Percentiles rank a stretch among this genome's conserved stretches.
These are phyloP conservation scores for Pseudognaphalium luteoalbum DNA, from an alignment of 129 eudicot species.

Conservation along the genomic window DNA sequence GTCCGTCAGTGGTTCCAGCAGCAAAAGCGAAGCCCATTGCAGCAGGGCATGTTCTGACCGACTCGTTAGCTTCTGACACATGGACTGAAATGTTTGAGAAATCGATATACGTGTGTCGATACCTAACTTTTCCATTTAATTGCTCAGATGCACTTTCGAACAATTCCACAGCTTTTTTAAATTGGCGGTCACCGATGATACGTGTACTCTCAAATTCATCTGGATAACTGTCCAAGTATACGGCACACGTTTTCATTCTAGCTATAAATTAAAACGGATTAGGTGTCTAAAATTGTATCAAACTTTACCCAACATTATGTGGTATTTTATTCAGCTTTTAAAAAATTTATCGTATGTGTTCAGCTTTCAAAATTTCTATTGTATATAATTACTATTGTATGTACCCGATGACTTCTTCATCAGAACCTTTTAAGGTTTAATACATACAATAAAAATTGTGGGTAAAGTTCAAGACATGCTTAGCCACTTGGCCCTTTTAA, in stretches of 20 bases:
- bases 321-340: background rate
- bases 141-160: conserved; percentile 47
- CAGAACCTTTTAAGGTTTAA: background rate
- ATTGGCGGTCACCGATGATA: conserved; percentile 57
- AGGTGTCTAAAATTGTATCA: background rate
- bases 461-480: background rate
- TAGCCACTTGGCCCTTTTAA: background rate
- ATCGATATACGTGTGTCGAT: conserved; percentile 46
- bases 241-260: background rate
- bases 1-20: conserved; percentile 72
- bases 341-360: background rate
- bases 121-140: conserved; percentile 42
- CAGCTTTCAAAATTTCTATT: background rate
- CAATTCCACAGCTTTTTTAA: conserved; percentile 44
- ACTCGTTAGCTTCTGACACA: conserved; percentile 24
- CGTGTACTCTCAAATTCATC: conserved; percentile 66
- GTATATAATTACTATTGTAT: no score
- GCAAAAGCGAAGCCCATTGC: conserved; percentile 70
- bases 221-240: conserved; percentile 38
- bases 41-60: conserved; percentile 59
- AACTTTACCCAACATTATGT: background rate
- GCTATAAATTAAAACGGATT: background rate
- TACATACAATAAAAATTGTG: background rate
- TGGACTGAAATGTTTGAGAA: conserved; percentile 43
- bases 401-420: no score